Evolutionary conservation across 1,284 basidiomycete genomes (phyloP).

Genomic region (Ceratobasidium theobromae): DNA sequence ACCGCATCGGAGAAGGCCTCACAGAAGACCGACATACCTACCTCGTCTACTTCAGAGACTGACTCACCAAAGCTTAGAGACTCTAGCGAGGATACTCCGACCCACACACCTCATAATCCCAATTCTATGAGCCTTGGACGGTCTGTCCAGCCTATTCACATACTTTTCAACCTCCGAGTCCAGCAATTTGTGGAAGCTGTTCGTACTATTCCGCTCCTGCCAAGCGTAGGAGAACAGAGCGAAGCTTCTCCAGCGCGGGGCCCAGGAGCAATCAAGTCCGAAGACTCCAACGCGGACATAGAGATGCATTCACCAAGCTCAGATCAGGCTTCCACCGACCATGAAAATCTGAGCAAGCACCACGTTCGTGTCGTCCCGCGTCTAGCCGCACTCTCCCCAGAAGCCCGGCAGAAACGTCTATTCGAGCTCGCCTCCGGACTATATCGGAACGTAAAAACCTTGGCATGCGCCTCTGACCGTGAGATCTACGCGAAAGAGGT

Average conservation of each 20-base stretch:
- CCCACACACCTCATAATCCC: neutral
- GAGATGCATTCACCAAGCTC: constrained; percentile 43
- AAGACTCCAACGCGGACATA: neutral
- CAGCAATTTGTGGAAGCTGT: constrained; percentile 80
- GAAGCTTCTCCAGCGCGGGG: neutral
- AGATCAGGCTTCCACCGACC: constrained; percentile 25
- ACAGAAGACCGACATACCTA: constrained; percentile 1
- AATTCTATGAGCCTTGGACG: constrained; percentile 2
- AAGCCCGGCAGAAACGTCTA: constrained; percentile 37
- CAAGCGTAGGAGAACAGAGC: neutral
- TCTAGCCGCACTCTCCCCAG: constrained; percentile 35
- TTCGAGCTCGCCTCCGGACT: constrained; percentile 52
- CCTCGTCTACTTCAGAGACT: neutral
- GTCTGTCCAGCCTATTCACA: constrained; percentile 67
- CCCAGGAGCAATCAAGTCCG: neutral
- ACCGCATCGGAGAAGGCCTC: constrained; percentile 1
- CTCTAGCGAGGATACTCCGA: neutral
- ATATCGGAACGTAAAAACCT: constrained; percentile 54
- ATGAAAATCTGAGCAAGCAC: neutral
- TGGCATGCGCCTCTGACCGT: constrained; percentile 57
- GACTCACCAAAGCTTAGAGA: neutral
- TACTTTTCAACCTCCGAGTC: constrained; percentile 80
- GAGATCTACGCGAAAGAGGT: constrained; percentile 67
- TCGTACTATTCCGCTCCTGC: constrained; percentile 63
- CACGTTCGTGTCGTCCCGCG: constrained; percentile 33